Evolutionary conservation across 2,329 filamentous ascomycete species (phyloP), one percentile per base, ranked within the genome.

Genomic region (Fusarium armeniacum): DNA sequence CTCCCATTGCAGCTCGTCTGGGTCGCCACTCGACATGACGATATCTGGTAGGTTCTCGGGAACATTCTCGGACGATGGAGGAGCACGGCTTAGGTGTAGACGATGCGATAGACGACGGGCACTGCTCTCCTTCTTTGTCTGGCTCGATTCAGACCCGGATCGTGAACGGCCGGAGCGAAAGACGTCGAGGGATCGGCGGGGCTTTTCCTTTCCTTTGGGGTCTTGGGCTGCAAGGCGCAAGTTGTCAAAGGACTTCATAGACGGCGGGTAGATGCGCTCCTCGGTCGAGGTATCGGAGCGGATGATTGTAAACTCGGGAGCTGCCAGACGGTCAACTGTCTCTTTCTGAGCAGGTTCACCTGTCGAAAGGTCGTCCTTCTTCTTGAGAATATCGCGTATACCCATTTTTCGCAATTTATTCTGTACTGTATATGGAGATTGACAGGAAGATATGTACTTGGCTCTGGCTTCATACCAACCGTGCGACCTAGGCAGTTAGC

Each of bases 31-130:
- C 78, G 71, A 81, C 78, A 76, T 77, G 52, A 85, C 82, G 60
- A 97, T 93, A 66, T 90, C 90, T 24, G 94, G 94, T 54, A 98
- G 85, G 80, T 97, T 87, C 55, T 86, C 80, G 3, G 96, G 95
- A 38, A 98, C 87, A 78, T 93, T 91, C 26, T 90, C 87, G 65
- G 93, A 93, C 66, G 86, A 88, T 65, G 83, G 84, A 45, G 82
- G 86, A 76, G 76, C 82, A 77, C 81, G 87, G 81, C 77, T 86
- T 58, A 95, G 83, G 78, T 91, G 90, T 65, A 97, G 82, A n/a
- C 91, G 84, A 67, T 92, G 86, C 50, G 91, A 93, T 35, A 95
- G 81, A 62, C 89, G 83, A 56, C 81, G 82, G 62, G 70, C 72
- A 58, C 69, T 60, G 75, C 75, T 70, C 71, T 73, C 68, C 76